Evolutionary conservation across 2,329 filamentous ascomycete genomes (phyloP).

Genomic region (Blastomyces silverae): DNA sequence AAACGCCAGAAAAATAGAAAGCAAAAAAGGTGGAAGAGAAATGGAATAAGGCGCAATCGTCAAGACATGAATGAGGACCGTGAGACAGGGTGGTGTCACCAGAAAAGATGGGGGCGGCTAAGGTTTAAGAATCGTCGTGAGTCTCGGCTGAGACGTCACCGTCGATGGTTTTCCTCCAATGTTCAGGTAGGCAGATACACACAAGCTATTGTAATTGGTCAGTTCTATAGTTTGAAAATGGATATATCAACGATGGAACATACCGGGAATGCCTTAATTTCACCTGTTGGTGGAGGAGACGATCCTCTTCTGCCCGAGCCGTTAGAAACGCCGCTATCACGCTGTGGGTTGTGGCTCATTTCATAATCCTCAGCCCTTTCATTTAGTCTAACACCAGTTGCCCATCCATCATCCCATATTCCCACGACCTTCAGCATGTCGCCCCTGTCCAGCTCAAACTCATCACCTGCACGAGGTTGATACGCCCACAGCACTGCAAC

Average conservation of each 20-base stretch:
- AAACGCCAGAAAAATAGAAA: constrained; percentile 20
- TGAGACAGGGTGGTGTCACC: constrained; percentile 21
- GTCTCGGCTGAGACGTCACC: constrained; percentile 51
- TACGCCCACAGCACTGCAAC: constrained; percentile 95
- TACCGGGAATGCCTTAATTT: constrained; percentile 90
- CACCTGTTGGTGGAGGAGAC: constrained; percentile 62
- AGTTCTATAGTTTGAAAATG: background rate
- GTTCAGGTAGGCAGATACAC: constrained; percentile 88
- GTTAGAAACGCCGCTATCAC: constrained; percentile 90
- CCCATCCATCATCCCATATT: constrained; percentile 99
- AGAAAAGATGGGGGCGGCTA: constrained; percentile 17
- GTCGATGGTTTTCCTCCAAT: constrained; percentile 96
- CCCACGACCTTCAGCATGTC: constrained; percentile 98
- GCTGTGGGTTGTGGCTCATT: constrained; percentile 63
- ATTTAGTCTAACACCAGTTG: constrained; percentile 76
- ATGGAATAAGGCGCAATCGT: constrained; percentile 31
- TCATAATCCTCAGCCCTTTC: constrained; percentile 89
- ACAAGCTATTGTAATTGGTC: constrained; percentile 51
- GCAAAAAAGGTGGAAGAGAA: constrained; percentile 3
- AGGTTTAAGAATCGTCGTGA: constrained; percentile 22
- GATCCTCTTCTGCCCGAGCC: constrained; percentile 56
- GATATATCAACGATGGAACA: constrained; percentile 18
- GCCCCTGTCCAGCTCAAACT: constrained; percentile 86
- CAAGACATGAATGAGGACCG: constrained; percentile 31
- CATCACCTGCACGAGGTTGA: constrained; percentile 84